Percentiles rank a stretch among this genome's conserved stretches.
Evolutionary conservation across 148 eudicot species (phyloP).

Genomic region (Rheum nobile): DNA sequence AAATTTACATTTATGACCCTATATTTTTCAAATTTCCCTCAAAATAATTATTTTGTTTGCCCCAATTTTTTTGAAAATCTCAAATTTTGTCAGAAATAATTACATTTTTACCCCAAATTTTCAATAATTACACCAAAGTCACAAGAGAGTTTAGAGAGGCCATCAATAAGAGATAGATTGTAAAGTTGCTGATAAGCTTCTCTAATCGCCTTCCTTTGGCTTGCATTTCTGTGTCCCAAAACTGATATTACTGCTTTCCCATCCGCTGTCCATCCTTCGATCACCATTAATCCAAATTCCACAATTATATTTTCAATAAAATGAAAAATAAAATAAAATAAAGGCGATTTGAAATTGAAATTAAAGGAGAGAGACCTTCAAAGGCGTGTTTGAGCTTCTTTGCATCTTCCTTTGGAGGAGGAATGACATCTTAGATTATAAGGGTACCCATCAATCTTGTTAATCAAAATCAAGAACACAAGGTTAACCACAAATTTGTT

Average conservation of each 20-base stretch:
- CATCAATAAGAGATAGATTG: conserved; percentile 39
- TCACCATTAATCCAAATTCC: background rate
- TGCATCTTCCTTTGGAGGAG: conserved; percentile 51
- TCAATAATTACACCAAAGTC: conserved; percentile 43
- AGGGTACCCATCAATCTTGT: conserved; percentile 24
- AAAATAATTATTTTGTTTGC: no score
- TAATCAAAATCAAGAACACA: background rate
- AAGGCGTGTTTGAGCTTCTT: conserved; percentile 41
- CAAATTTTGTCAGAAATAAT: no score
- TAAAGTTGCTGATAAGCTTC: conserved; percentile 51
- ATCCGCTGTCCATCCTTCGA: conserved; percentile 62
- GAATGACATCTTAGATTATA: conserved; percentile 36
- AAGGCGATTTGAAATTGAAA: background rate
- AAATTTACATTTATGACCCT: no score
- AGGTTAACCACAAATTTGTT: background rate
- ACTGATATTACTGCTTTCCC: conserved; percentile 40
- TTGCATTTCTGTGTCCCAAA: conserved; percentile 62
- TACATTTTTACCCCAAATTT: no score
- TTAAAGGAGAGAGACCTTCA: conserved; percentile 30
- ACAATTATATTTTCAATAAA: background rate
- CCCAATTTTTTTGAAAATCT: no score
- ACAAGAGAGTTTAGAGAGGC: conserved; percentile 64
- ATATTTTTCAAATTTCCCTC: no score
- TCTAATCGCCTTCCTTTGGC: conserved; percentile 50
- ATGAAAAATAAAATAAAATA: background rate